Conservation (phyloP, 805 yeast species). For the Ogataea haglerorum region DNA sequence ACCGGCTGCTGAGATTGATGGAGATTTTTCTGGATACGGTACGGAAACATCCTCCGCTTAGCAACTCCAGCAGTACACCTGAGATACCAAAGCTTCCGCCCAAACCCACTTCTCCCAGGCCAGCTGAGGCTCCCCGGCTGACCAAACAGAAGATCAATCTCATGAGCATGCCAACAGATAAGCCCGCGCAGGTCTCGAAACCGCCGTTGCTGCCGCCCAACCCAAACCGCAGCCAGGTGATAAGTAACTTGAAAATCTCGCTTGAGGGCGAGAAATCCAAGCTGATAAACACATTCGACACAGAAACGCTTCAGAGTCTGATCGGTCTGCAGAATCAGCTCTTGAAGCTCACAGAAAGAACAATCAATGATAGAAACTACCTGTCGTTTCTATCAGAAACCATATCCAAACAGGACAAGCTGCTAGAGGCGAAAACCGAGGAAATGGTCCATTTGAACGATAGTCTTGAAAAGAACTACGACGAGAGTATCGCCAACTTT, state of each 20-base stretch:
- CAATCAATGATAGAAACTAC: slow-evolving; percentile 16
- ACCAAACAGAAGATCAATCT: slow-evolving; percentile 5
- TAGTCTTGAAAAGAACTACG: slow-evolving; percentile 27
- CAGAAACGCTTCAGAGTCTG: slow-evolving; percentile 6
- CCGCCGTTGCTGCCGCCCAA: slow-evolving; percentile 31
- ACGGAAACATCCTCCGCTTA: slow-evolving; percentile 16
- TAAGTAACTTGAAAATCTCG: slow-evolving; percentile 8
- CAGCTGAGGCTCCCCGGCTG: slow-evolving; percentile 7
- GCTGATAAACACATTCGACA: slow-evolving; percentile 11
- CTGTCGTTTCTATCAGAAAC: slow-evolving; percentile 15
- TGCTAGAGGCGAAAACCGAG: slow-evolving; percentile 15
- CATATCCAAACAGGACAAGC: slow-evolving; percentile 24
- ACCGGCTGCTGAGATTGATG: slow-evolving; percentile 27
- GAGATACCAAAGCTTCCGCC: slow-evolving; percentile 7
- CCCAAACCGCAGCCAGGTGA: slow-evolving; percentile 21
- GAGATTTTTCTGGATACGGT: slow-evolving; percentile 19
- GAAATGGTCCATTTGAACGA: slow-evolving; percentile 13
- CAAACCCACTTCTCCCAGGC: slow-evolving; percentile 5
- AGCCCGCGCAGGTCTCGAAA: background rate
- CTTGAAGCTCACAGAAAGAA: slow-evolving; percentile 18
- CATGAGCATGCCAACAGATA: slow-evolving; percentile 10
- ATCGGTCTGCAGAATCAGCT: slow-evolving; percentile 18
- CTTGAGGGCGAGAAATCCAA: slow-evolving; percentile 9
- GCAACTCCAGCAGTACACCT: background rate
- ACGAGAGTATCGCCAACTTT: slow-evolving; percentile 30